These are phyloP conservation scores for Epithemia pelagica DNA, from an alignment of 108 stramenopile species.

Conservation along the genomic window DNA sequence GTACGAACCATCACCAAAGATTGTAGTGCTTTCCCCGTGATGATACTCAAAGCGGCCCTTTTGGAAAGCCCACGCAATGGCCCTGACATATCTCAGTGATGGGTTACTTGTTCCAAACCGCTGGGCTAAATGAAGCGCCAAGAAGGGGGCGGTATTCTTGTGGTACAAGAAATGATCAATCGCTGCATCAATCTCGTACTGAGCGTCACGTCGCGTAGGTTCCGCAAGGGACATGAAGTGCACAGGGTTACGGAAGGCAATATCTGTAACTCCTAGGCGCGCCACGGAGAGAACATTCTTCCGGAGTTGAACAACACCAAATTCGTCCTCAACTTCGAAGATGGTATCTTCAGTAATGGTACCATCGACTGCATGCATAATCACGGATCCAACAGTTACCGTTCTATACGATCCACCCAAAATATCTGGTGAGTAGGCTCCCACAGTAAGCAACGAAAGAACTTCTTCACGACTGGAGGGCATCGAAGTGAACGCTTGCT, in stretches of 20 bases:
- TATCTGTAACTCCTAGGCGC: conserved; percentile 21
- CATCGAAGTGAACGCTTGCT: background rate
- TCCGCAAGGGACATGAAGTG: conserved; percentile 45
- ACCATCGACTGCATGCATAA: conserved; percentile 12
- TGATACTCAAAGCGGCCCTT: conserved; percentile 14
- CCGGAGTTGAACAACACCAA: conserved; percentile 7
- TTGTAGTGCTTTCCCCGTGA: background rate
- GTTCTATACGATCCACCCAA: background rate
- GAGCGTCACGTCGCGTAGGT: conserved; percentile 38
- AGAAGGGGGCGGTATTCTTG: conserved; percentile 44
- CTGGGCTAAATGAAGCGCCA: conserved; percentile 50
- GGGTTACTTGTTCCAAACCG: conserved; percentile 66
- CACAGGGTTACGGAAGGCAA: conserved; percentile 54
- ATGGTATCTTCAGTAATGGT: conserved; percentile 29
- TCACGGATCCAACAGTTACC: background rate
- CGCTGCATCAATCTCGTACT: conserved; percentile 61
- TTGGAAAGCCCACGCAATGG: conserved; percentile 36
- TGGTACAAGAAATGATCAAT: conserved; percentile 62
- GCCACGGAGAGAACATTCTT: conserved; percentile 33
- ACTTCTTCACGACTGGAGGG: conserved; percentile 7
- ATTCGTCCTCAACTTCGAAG: conserved; percentile 39
- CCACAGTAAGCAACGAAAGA: conserved; percentile 21
- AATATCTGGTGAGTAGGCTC: conserved; percentile 22
- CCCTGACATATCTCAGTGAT: conserved; percentile 38
- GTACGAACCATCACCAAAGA: conserved; percentile 42